Evolutionary conservation across 805 yeast species (phyloP).

Genomic region (Spathaspora gorwiae): DNA sequence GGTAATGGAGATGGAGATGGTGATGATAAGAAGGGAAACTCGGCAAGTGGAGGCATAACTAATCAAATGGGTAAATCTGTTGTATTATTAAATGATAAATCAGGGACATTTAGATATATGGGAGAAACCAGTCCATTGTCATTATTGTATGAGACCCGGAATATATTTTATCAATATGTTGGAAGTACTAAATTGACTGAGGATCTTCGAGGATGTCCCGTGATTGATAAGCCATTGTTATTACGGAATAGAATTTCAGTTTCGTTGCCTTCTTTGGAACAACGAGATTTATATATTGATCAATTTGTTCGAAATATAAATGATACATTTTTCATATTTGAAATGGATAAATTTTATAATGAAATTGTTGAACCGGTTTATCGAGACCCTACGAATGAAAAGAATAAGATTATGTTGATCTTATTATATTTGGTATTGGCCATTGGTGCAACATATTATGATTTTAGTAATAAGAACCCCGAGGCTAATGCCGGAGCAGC

Average conservation of each 20-base stretch:
- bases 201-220: slow-evolving; percentile 32
- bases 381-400: slow-evolving; percentile 17
- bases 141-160: slow-evolving; percentile 36
- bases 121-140: slow-evolving; percentile 43
- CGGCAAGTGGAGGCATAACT: slow-evolving; percentile 8
- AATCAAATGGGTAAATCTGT: slow-evolving; percentile 17
- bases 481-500: slow-evolving; percentile 21
- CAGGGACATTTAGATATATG: slow-evolving; percentile 32
- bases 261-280: slow-evolving; percentile 5
- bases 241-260: background rate
- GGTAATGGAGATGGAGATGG: background rate
- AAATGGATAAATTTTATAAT: slow-evolving; percentile 26
- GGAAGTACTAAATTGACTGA: slow-evolving; percentile 32
- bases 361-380: slow-evolving; percentile 27
- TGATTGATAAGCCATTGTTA: slow-evolving; percentile 32
- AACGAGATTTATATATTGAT: slow-evolving; percentile 12
- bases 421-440: slow-evolving; percentile 37
- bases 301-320: slow-evolving; percentile 36
- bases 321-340: slow-evolving; percentile 35
- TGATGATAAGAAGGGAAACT: background rate
- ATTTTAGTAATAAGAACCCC: slow-evolving; percentile 17
- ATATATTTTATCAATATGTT: slow-evolving; percentile 23
- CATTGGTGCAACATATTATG: slow-evolving; percentile 33
- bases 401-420: slow-evolving; percentile 18
- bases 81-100: slow-evolving; percentile 28